Base-by-base conservation (phyloP, 768 basidiomycete species). In the Leccinum sublutescens region DNA sequence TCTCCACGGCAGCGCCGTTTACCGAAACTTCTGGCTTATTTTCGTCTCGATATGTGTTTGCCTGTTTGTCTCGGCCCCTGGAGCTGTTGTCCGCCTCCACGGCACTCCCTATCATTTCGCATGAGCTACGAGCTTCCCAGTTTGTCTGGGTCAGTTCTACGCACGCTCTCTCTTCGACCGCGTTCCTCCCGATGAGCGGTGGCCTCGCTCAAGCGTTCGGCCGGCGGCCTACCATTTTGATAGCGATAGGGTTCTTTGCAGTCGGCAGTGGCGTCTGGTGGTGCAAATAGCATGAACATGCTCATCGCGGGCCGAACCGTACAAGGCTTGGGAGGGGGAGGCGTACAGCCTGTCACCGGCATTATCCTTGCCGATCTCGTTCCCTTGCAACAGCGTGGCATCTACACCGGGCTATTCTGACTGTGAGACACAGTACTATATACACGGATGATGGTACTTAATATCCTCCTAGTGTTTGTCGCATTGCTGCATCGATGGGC, bases 141-240 rank as follows among this genome's bases (percentile, higher is more conserved):
- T 76, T 74, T 40, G 54, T 66, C 19, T 78, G 77, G 78, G 66
- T 77, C 23, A 76, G 72, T 2, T 68, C 69, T 3, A 68, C 76
- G 0, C 79, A 76, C 49, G 70, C 73, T 11, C 67, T 79, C 8
- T 62, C 75, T 1, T 68, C 71, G 9, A 75, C 77, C 2, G 75
- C 74, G 0, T 65, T 78, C 40, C 66, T 79, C 11, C 78, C 78
- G 0, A 65, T 76, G 62, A 71, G 68, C 53, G 73, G 74, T 34
- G 63, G 65, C 19, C 58, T 74, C 2, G 71, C 75, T 23, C 63
- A 69, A 56, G 57, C 65, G 7, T 72, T 76, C 21, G 75, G 75
- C 21, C 69, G 75, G 2, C 62, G 67, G 14, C 65, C 67, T 12
- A 63, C 69, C 25, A 60, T 71, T 19, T 53, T 74, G 33, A 52